phyloP scores from a whole-genome alignment of 2,329 filamentous ascomycete genomes.

The Penicillium sp. region DNA sequence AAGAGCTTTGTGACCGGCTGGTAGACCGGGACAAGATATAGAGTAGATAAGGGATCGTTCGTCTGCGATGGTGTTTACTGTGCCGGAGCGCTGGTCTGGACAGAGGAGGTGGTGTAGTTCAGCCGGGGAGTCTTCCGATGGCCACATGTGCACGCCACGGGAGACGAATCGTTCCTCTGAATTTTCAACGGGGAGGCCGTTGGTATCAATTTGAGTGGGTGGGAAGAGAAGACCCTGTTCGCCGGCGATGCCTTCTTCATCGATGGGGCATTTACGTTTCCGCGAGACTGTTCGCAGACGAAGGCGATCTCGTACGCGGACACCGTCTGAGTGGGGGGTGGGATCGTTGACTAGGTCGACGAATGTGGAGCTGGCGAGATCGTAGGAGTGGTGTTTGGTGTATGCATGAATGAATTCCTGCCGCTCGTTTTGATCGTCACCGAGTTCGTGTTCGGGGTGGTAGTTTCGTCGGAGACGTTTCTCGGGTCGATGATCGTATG shows the following conservation, averaged over 20 bases:
- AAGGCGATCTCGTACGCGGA: slow-evolving; percentile 46
- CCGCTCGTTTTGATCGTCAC: slow-evolving; percentile 28
- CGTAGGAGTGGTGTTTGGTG: slow-evolving; percentile 53
- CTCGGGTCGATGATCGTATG: slow-evolving; percentile 44
- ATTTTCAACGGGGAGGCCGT: slow-evolving; percentile 36
- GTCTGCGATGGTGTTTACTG: slow-evolving; percentile 45
- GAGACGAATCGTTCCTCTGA: slow-evolving; percentile 49
- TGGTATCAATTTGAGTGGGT: slow-evolving; percentile 36
- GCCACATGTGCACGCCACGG: slow-evolving; percentile 51
- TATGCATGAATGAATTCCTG: slow-evolving; percentile 53
- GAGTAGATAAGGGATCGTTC: slow-evolving; percentile 51
- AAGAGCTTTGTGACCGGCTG: slow-evolving; percentile 38
- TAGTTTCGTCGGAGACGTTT: slow-evolving; percentile 48
- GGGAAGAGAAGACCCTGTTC: slow-evolving; percentile 36
- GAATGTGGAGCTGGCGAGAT: slow-evolving; percentile 49
- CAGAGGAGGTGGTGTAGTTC: slow-evolving; percentile 49
- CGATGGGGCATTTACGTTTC: slow-evolving; percentile 48
- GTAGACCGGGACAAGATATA: slow-evolving; percentile 36
- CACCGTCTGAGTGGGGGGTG: slow-evolving; percentile 28
- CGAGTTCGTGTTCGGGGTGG: slow-evolving; percentile 47
- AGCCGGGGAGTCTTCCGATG: slow-evolving; percentile 45
- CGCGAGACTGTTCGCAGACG: slow-evolving; percentile 51
- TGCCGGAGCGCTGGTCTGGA: slow-evolving; percentile 41
- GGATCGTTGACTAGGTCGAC: slow-evolving; percentile 54
- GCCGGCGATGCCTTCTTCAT: slow-evolving; percentile 39